Evolutionary conservation across 495 filamentous ascomycete genomes (phyloP).

Genomic region (Lasiosphaeris hirsuta): DNA sequence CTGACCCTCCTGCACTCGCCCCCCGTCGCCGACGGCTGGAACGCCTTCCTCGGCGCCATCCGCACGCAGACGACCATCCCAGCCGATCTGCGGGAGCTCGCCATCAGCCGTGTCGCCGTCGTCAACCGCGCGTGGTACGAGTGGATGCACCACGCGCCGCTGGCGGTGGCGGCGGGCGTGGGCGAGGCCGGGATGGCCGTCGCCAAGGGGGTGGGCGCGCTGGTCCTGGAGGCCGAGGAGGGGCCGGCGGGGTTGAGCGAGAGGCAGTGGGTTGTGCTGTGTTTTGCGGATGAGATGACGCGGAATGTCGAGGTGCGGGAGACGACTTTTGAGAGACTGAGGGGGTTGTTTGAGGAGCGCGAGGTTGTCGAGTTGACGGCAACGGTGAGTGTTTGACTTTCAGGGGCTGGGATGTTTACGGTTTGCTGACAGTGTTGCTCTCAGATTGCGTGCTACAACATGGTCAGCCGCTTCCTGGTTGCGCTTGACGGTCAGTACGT

Average conservation of each 20-base stretch:
- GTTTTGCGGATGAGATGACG: conserved; percentile 76
- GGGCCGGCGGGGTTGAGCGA: conserved; percentile 41
- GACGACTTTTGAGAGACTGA: conserved; percentile 59
- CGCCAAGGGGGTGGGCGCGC: conserved; percentile 22
- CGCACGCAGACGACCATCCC: conserved; percentile 61
- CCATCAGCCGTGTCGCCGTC: conserved; percentile 71
- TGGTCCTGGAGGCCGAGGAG: conserved; percentile 3
- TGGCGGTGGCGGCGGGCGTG: conserved; percentile 50
- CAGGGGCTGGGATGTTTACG: background rate
- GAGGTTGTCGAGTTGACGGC: conserved; percentile 77
- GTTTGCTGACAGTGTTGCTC: background rate
- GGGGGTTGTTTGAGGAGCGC: conserved; percentile 55
- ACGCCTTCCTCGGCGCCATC: conserved; percentile 71
- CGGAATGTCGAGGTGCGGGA: conserved; percentile 60
- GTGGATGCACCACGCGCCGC: conserved; percentile 71
- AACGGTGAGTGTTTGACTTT: conserved; percentile 46
- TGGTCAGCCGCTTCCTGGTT: conserved; percentile 80
- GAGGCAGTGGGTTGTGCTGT: conserved; percentile 61
- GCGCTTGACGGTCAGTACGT: conserved; percentile 66
- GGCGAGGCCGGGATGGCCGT: conserved; percentile 46
- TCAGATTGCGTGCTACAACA: conserved; percentile 76
- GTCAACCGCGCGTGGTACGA: conserved; percentile 74
- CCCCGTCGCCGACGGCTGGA: conserved; percentile 74
- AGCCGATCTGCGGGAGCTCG: conserved; percentile 62
- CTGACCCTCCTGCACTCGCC: conserved; percentile 71